Evolutionary conservation across 495 filamentous ascomycete genomes (phyloP).

Genomic region (Chaetomidium leptoderma): DNA sequence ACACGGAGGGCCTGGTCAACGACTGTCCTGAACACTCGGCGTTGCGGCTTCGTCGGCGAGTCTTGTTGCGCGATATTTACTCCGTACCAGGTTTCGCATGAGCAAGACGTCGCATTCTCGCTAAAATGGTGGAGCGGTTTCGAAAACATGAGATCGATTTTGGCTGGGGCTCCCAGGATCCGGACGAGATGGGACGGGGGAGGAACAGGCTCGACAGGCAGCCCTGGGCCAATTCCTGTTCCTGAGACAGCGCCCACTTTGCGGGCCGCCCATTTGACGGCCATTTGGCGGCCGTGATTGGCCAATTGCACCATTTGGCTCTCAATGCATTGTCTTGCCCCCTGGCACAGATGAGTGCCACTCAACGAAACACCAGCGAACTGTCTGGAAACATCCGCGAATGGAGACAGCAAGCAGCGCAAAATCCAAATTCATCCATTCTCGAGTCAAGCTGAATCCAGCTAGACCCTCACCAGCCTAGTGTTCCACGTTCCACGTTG

Average conservation of each 20-base stretch:
- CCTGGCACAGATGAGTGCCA: not conserved
- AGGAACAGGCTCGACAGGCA: not conserved
- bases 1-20: not conserved
- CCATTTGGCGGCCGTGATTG: not conserved
- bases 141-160: not conserved
- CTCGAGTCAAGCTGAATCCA: not conserved
- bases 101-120: not conserved
- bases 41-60: too few relatives aligned
- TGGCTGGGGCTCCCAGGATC: not conserved
- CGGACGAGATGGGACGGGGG: not conserved
- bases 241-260: conserved; percentile 5
- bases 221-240: not conserved
- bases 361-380: not conserved
- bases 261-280: not conserved
- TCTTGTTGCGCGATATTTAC: not conserved
- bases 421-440: not conserved
- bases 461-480: not conserved
- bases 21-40: not conserved
- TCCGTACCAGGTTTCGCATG: not conserved
- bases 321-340: not conserved
- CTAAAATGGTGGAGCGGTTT: not conserved
- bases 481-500: too few relatives aligned
- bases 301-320: not conserved
- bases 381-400: not conserved
- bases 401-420: too few relatives aligned